phyloP scores from a whole-genome alignment of 352 stramenopile species.

The Phytopythium chamaehyphon region DNA sequence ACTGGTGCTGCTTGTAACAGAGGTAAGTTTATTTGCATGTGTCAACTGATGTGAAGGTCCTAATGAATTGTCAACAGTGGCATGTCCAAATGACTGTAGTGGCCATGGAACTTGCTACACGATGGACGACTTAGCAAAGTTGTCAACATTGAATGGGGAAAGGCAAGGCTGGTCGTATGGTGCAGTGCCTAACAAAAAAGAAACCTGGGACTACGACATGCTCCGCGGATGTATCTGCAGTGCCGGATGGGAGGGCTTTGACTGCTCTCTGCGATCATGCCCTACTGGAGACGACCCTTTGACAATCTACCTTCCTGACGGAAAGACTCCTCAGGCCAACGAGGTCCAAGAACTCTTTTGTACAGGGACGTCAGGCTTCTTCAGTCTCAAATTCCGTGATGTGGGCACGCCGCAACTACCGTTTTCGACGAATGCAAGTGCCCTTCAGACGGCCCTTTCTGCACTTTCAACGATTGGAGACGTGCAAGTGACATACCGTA shows the following conservation, averaged over 20 bases:
- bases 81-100: conserved; percentile 69
- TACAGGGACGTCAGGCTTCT: conserved; percentile 47
- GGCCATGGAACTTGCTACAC: conserved; percentile 82
- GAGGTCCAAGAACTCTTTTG: conserved; percentile 81
- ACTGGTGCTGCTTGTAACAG: conserved; percentile 72
- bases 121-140: conserved; percentile 69
- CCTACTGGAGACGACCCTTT: conserved; percentile 87
- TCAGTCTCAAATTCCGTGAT: conserved; percentile 72
- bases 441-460: conserved; percentile 29
- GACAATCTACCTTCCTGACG: conserved; percentile 33
- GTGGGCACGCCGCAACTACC: conserved; percentile 50
- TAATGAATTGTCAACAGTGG: conserved; percentile 19
- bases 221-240: conserved; percentile 85
- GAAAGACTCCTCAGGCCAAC: conserved; percentile 47
- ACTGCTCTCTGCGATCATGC: conserved; percentile 85
- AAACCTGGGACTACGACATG: conserved; percentile 90
- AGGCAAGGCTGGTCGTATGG: conserved; percentile 54
- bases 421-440: conserved; percentile 26
- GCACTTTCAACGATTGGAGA: conserved; percentile 42
- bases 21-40: conserved; percentile 18
- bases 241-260: conserved; percentile 85
- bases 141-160: conserved; percentile 47
- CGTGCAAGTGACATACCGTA: conserved; percentile 45
- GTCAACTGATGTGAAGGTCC: neutral
- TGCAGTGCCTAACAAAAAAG: conserved; percentile 73